A percentile compares a stretch with the other conserved stretches of the same genome.
Conservation (phyloP, 495 filamentous ascomycete species). For the Friedmanniomyces endolithicus region DNA sequence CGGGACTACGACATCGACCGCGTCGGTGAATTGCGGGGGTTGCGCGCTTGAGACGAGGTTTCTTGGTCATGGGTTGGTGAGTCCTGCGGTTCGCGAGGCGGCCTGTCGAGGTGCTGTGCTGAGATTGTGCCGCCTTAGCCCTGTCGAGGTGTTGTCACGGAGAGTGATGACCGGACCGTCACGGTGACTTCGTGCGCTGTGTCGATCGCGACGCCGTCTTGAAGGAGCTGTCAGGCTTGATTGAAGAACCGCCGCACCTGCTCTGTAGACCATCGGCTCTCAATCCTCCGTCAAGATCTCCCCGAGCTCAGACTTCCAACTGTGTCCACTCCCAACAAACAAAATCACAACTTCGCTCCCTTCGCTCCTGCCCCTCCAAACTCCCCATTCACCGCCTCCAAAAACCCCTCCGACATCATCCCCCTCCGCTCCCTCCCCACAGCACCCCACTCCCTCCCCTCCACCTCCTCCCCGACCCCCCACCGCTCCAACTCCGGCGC, state of each 20-base stretch:
- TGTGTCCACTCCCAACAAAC: too few species aligned
- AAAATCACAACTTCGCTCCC: not conserved
- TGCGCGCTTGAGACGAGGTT: not conserved
- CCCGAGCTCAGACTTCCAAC: too few species aligned
- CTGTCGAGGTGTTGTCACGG: not conserved
- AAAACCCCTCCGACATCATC: slow-evolving; percentile 10
- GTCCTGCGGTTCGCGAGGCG: not conserved
- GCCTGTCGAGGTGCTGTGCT: too few species aligned
- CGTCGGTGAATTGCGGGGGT: slow-evolving; percentile 1
- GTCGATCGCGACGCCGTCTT: not conserved
- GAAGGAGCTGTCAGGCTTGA: too few species aligned
- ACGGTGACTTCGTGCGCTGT: not conserved
- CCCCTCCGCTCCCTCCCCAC: slow-evolving; percentile 11
- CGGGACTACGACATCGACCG: not conserved
- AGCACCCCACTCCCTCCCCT: slow-evolving; percentile 14
- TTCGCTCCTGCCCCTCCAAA: not conserved
- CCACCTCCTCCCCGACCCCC: slow-evolving; percentile 12
- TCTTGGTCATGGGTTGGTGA: not conserved
- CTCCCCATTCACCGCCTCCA: slow-evolving; percentile 2
- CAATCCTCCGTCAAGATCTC: too few species aligned
- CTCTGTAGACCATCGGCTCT: too few species aligned
- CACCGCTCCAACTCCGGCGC: slow-evolving; percentile 16
- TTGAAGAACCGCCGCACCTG: too few species aligned
- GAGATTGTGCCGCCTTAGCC: not conserved
- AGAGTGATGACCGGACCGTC: not conserved